Evolutionary conservation across 192 early-diverging fungal genomes (phyloP).

Genomic region (Funneliformis geosporum): DNA sequence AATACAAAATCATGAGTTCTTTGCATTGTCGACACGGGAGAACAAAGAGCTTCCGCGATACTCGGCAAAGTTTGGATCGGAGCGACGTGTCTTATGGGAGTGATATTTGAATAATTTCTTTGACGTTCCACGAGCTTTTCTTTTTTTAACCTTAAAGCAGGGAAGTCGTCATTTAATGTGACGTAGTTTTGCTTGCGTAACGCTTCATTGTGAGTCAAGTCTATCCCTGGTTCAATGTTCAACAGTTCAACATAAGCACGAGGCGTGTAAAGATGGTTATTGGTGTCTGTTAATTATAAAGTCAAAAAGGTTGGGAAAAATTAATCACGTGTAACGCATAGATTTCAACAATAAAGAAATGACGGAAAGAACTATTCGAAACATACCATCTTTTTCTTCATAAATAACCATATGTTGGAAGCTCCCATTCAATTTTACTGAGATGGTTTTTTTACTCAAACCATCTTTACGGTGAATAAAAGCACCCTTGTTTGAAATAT

Average conservation of each 20-base stretch:
- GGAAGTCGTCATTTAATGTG: neutral
- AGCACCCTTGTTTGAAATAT: slow-evolving; percentile 41
- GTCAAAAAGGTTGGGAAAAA: too few species aligned
- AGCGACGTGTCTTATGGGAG: neutral
- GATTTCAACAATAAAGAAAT: neutral
- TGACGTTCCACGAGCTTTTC: neutral
- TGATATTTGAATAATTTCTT: neutral
- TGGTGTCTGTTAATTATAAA: neutral
- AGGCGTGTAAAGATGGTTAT: slow-evolving; percentile 11
- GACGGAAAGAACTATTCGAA: neutral
- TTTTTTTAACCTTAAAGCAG: neutral
- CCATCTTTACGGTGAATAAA: slow-evolving; percentile 45
- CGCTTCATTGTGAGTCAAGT: neutral
- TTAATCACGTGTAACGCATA: neutral
- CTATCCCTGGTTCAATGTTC: slow-evolving; percentile 7
- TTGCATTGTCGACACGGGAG: neutral
- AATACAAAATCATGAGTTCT: neutral
- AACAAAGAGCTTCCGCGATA: neutral
- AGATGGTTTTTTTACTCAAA: slow-evolving; percentile 44
- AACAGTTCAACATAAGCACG: slow-evolving; percentile 22
- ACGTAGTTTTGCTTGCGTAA: neutral
- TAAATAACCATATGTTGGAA: slow-evolving; percentile 28
- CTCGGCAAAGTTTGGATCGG: neutral
- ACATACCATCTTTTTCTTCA: neutral
- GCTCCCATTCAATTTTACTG: slow-evolving; percentile 29